A percentile compares a stretch with the other conserved stretches of the same genome.
Conservation (phyloP, 768 basidiomycete species). For the Leucosporidium scottii region DNA sequence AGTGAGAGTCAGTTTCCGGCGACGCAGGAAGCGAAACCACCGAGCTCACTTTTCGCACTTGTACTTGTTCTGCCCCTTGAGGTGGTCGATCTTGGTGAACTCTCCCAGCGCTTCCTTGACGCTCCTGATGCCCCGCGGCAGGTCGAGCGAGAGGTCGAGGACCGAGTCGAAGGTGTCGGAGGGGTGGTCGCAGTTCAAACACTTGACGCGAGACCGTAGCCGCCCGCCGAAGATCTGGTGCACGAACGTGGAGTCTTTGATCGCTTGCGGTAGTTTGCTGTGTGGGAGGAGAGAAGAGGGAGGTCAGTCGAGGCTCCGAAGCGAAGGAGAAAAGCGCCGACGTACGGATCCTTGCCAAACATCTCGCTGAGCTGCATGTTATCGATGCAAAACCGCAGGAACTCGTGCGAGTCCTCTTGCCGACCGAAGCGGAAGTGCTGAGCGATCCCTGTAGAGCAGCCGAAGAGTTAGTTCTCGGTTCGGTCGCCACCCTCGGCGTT, state of each 20-base stretch:
- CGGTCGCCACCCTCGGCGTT: not conserved
- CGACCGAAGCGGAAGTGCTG: conserved; percentile 83
- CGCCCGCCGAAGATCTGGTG: conserved; percentile 89
- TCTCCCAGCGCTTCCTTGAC: conserved; percentile 68
- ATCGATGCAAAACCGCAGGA: conserved; percentile 88
- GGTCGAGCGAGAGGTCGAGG: conserved; percentile 87
- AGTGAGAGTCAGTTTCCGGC: not conserved
- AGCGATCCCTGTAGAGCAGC: conserved; percentile 59
- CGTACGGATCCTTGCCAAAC: conserved; percentile 51
- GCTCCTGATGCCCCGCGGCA: conserved; percentile 50
- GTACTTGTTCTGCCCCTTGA: conserved; percentile 91
- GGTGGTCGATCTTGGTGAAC: conserved; percentile 70
- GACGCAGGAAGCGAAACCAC: not conserved
- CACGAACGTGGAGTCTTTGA: conserved; percentile 78
- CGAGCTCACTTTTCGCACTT: conserved; percentile 89
- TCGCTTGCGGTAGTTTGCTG: conserved; percentile 23
- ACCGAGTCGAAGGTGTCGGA: conserved; percentile 96
- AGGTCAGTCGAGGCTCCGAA: not conserved
- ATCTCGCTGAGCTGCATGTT: conserved; percentile 79
- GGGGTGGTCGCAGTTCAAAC: conserved; percentile 69
- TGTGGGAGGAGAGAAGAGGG: conserved; percentile 36
- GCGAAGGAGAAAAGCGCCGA: conserved; percentile 1
- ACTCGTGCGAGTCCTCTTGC: conserved; percentile 98
- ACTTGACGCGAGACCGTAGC: conserved; percentile 82
- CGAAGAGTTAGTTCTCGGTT: not conserved